phyloP scores from a whole-genome alignment of 768 basidiomycete species.

The Phallus indusiatus region DNA sequence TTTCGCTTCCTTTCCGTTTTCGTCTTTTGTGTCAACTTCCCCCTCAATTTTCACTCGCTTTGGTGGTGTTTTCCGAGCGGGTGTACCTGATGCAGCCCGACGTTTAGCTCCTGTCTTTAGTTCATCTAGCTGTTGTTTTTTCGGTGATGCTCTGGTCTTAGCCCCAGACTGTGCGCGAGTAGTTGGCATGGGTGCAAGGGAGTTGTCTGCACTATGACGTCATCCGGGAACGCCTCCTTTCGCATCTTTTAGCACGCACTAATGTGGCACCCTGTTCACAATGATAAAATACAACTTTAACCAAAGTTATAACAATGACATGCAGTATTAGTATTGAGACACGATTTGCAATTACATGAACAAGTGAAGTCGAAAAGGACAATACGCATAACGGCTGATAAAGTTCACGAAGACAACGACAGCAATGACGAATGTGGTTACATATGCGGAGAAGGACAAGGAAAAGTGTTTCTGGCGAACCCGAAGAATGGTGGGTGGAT shows the following conservation, averaged over 20 bases:
- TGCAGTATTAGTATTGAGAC: too few relatives aligned
- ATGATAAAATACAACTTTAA: too few relatives aligned
- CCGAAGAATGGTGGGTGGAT: background rate
- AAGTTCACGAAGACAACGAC: too few relatives aligned
- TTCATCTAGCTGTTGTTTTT: background rate
- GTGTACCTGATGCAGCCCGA: background rate
- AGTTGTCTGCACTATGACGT: background rate
- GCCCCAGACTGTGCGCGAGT: background rate
- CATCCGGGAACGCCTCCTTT: background rate
- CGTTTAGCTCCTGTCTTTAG: background rate
- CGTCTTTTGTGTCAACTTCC: background rate
- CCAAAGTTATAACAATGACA: too few relatives aligned
- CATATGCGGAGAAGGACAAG: too few relatives aligned
- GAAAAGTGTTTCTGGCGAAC: too few relatives aligned
- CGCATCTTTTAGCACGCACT: too few relatives aligned
- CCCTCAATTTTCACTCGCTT: background rate
- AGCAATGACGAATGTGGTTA: too few relatives aligned
- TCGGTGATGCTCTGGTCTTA: background rate
- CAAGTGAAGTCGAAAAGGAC: too few relatives aligned
- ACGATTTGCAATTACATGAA: too few relatives aligned
- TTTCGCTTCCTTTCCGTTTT: background rate
- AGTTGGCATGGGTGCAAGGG: background rate
- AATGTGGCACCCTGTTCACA: too few relatives aligned
- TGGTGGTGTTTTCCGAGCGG: background rate
- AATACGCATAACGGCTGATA: too few relatives aligned